Evolutionary conservation across 306 rosid species (phyloP), one percentile per base, ranked within the genome.

Genomic region (Fagus crenata): DNA sequence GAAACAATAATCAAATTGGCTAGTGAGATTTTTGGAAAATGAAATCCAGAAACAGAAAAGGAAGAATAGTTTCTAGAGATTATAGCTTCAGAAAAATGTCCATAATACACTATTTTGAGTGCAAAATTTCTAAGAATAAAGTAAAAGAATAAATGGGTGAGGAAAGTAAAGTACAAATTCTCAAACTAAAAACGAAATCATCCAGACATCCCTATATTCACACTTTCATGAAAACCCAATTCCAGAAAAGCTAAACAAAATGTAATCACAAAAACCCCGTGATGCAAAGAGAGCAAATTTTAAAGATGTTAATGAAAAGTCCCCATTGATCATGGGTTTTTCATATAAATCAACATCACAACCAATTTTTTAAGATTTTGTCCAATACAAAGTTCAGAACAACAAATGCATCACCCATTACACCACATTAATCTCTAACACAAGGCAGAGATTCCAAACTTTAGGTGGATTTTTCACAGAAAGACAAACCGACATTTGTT

Each of bases 361-460:
- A 70, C 74, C 81, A 64, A 17, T 67, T 70, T 55, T 55, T 75
- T 77, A 80, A 51, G 36, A 51, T 58, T 78, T 39, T 84, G 82
- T 82, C 75, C 78, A 74, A 75, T 46, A 55, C 58, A 76, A 68
- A 81, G 77, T 18, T 72, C n/a, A 75, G 86, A 90, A 85, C 68
- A 82, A 35, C 74, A 70, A 69, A 79, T 49, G 79, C 79, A 76
- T 76, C 68, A 69, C 81, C 70, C 83, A 49, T 77, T 82, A 84
- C 89, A 81, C 84, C 81, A 78, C 87, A 86, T 69, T 67, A 81
- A 85, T 60, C 53, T 65, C 22, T 69, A 54, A 32, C 82, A 82
- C 79, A 68, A 18, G 35, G 83, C 80, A 54, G 82, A 85, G 86
- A 90, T 90, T 90, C 88, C 72, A 85, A 87, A 78, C 91, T 92